Percentiles rank a stretch among this genome's conserved stretches.
These are phyloP conservation scores for Plasmopara viticola DNA, from an alignment of 352 stramenopile genomes.

Conservation along the genomic window DNA sequence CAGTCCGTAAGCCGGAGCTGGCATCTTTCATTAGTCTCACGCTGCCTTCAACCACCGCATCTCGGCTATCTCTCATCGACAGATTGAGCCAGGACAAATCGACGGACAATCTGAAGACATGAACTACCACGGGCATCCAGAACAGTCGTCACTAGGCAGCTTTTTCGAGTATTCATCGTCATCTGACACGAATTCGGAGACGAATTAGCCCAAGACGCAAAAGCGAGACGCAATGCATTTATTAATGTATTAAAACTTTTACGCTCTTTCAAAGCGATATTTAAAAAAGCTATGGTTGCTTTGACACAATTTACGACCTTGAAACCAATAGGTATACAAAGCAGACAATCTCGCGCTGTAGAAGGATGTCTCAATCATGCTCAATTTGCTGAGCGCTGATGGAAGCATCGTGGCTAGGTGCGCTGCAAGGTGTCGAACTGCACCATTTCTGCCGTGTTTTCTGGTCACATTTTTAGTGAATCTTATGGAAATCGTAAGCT, in stretches of 20 bases:
- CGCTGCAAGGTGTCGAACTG: conserved; percentile 55
- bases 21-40: conserved; percentile 8
- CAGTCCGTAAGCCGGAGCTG: conserved; percentile 6
- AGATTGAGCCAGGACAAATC: conserved; percentile 18
- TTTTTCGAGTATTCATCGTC: conserved; percentile 29
- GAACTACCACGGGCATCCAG: conserved; percentile 6
- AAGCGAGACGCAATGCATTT: conserved; percentile 16
- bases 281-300: neutral
- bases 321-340: conserved; percentile 25
- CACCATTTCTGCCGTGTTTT: conserved; percentile 53
- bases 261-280: conserved; percentile 8
- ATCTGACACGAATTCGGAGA: conserved; percentile 21
- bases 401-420: conserved; percentile 52
- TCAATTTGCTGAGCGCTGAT: conserved; percentile 52
- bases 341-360: conserved; percentile 51
- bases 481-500: too few relatives aligned
- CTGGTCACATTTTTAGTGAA: too few relatives aligned
- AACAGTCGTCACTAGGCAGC: conserved; percentile 19
- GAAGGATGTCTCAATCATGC: conserved; percentile 37
- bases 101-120: conserved; percentile 9
- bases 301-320: neutral
- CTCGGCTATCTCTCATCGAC: conserved; percentile 14
- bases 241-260: conserved; percentile 15
- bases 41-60: conserved; percentile 1
- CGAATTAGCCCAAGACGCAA: conserved; percentile 9